Conservation (phyloP, 2,329 filamentous ascomycete species). For the Fusarium succisae region DNA sequence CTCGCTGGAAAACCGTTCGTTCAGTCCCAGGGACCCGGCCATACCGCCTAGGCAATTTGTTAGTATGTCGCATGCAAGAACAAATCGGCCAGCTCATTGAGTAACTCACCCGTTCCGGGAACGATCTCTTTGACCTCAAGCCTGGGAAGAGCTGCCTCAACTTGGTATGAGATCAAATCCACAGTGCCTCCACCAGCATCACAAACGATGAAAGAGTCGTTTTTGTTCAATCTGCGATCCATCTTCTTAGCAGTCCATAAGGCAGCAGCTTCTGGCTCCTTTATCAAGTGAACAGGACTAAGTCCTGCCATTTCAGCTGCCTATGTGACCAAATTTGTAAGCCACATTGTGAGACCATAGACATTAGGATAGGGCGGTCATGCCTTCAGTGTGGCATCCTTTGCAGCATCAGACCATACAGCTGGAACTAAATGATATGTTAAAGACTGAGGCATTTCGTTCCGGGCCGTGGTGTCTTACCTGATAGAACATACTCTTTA, state of each 20-base stretch:
- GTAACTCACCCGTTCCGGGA: neutral
- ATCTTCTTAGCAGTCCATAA: neutral
- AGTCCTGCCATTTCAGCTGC: neutral
- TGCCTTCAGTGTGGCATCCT: neutral
- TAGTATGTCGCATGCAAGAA: neutral
- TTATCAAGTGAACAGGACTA: neutral
- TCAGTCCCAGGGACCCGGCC: neutral
- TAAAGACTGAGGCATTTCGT: neutral
- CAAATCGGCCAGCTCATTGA: neutral
- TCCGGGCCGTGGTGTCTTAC: neutral
- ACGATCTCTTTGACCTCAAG: neutral
- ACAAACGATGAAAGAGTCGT: neutral
- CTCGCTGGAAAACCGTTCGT: neutral
- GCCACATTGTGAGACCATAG: neutral
- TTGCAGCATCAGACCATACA: neutral
- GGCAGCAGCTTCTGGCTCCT: neutral
- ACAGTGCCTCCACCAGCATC: neutral
- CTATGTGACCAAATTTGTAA: neutral
- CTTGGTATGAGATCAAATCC: neutral
- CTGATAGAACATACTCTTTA: neutral
- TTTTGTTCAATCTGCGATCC: neutral
- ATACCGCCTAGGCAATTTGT: neutral
- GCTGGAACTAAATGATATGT: neutral
- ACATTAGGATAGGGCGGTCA: neutral
- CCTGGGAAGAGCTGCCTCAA: neutral